Conservation (phyloP, 371 early-diverging fungal genomes). For the Actinomortierella ambigua region DNA sequence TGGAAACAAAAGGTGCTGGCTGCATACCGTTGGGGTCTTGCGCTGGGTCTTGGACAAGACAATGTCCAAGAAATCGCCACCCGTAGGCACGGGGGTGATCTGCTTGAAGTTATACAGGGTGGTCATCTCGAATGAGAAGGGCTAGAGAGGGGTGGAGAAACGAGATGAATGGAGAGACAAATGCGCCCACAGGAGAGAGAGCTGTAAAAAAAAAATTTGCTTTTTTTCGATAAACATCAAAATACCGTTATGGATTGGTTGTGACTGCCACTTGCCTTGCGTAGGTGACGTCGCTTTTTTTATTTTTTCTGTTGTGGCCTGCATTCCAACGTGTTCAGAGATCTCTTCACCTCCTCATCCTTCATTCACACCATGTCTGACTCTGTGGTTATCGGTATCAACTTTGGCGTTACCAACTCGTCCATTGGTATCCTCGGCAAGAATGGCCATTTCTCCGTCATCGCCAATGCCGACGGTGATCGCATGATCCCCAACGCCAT, state of each 20-base stretch:
- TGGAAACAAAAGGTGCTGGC: no score
- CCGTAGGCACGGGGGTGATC: constrained; percentile 96
- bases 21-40: constrained; percentile 99
- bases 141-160: constrained; percentile 3
- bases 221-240: no score
- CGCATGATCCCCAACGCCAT: constrained; percentile 92
- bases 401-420: constrained; percentile 90
- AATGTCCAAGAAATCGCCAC: constrained; percentile 97
- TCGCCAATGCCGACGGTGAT: constrained; percentile 98
- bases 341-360: not conserved
- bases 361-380: not conserved
- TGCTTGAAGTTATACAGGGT: constrained; percentile 96
- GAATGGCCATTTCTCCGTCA: constrained; percentile 87
- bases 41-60: constrained; percentile 99
- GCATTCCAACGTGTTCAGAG: not conserved
- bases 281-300: constrained; percentile 5
- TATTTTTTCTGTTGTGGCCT: constrained; percentile 6
- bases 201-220: constrained; percentile 1
- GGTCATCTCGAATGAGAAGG: constrained; percentile 23
- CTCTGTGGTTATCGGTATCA: constrained; percentile 80
- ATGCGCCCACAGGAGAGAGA: not conserved
- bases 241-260: not conserved
- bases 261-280: not conserved
- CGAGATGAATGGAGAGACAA: not conserved
- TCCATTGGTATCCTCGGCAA: constrained; percentile 89